Percentiles rank a stretch among this genome's conserved stretches.
Conservation (phyloP, 1,284 basidiomycete genomes). For the Cryptococcus neoformans region DNA sequence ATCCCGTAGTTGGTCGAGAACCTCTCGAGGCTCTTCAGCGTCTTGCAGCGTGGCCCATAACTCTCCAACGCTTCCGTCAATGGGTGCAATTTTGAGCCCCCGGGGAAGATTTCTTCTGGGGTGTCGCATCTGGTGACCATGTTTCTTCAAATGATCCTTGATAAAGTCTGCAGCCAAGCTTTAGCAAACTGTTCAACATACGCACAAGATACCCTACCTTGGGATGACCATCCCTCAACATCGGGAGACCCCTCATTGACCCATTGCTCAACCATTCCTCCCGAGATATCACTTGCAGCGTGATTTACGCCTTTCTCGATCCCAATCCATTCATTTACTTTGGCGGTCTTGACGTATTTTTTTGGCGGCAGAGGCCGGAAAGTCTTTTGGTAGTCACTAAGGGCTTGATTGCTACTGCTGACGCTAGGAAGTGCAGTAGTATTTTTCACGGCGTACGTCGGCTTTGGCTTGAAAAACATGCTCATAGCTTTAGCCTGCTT, state of each 20-base stretch:
- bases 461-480: constrained; percentile 35
- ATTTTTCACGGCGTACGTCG: background rate
- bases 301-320: background rate
- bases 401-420: background rate
- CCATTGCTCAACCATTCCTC: background rate
- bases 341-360: constrained; percentile 10
- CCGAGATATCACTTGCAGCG: background rate
- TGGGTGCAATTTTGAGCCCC: constrained; percentile 39
- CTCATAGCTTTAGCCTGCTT: constrained; percentile 35
- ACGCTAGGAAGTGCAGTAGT: background rate
- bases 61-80: constrained; percentile 34
- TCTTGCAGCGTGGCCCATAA: constrained; percentile 37
- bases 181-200: background rate
- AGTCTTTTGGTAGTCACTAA: constrained; percentile 10
- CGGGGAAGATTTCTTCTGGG: constrained; percentile 6
- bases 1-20: constrained; percentile 36
- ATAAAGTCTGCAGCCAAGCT: constrained; percentile 21
- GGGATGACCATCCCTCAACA: constrained; percentile 5
- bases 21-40: constrained; percentile 42
- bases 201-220: background rate
- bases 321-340: constrained; percentile 10
- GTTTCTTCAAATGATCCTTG: constrained; percentile 24
- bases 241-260: background rate
- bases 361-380: constrained; percentile 11
- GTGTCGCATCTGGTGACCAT: constrained; percentile 4